phyloP scores from a whole-genome alignment of 495 filamentous ascomycete genomes.

The Thozetella sp. region DNA sequence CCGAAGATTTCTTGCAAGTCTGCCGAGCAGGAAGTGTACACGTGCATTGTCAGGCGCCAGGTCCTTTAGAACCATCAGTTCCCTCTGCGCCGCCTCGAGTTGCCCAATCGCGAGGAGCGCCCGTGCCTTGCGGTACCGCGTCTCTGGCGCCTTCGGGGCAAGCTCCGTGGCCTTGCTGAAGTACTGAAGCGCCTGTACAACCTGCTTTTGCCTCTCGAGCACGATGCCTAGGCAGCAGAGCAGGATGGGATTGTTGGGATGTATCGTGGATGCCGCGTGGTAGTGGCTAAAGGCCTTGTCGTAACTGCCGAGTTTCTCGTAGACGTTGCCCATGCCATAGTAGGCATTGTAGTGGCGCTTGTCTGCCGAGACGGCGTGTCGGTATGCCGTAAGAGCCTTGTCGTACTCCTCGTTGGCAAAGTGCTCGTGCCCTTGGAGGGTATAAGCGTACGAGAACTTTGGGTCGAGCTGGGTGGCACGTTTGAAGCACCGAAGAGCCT shows the following conservation, averaged over 20 bases:
- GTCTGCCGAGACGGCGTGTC: conserved; percentile 80
- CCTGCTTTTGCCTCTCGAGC: conserved; percentile 83
- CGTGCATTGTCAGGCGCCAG: conserved; percentile 93
- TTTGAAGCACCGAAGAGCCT: conserved; percentile 93
- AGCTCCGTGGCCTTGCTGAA: conserved; percentile 80
- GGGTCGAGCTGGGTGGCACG: conserved; percentile 88
- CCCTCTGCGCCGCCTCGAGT: conserved; percentile 67
- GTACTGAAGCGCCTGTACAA: conserved; percentile 71
- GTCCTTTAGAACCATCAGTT: conserved; percentile 83
- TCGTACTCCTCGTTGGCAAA: conserved; percentile 97
- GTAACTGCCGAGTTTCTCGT: conserved; percentile 92
- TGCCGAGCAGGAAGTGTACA: conserved; percentile 90
- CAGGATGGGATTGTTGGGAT: conserved; percentile 87
- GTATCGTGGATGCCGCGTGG: conserved; percentile 80
- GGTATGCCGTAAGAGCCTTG: conserved; percentile 84
- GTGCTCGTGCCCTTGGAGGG: conserved; percentile 94
- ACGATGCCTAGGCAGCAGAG: conserved; percentile 90
- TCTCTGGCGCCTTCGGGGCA: conserved; percentile 77
- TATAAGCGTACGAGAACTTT: conserved; percentile 92
- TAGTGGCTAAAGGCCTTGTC: conserved; percentile 91
- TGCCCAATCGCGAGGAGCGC: conserved; percentile 79
- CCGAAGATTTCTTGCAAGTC: conserved; percentile 77
- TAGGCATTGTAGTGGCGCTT: conserved; percentile 94
- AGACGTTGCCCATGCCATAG: conserved; percentile 92
- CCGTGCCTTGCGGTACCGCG: conserved; percentile 90